Percentiles rank a stretch among this genome's conserved stretches.
phyloP scores from a whole-genome alignment of 2,329 filamentous ascomycete genomes.

The Paracamarosporium sp. region DNA sequence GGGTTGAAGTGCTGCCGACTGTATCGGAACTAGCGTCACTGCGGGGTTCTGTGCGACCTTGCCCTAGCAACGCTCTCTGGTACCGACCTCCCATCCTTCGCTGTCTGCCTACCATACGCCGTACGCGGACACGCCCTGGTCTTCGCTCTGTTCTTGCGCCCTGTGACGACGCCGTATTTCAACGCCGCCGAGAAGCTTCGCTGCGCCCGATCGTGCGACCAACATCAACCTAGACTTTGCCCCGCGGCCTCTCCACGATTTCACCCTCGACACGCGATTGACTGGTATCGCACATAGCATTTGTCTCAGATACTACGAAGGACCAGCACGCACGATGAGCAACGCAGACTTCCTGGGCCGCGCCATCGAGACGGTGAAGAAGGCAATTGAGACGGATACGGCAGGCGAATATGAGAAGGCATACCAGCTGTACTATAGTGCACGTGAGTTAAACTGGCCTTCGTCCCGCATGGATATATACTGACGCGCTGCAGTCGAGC shows the following conservation, averaged over 20 bases:
- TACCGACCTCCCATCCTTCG: neutral
- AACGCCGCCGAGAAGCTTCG: neutral
- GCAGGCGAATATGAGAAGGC: slow-evolving; percentile 96
- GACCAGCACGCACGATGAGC: slow-evolving; percentile 67
- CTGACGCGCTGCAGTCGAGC: slow-evolving; percentile 67
- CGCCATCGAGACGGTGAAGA: slow-evolving; percentile 95
- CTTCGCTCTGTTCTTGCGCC: neutral
- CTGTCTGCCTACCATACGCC: neutral
- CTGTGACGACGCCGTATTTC: neutral
- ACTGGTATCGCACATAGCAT: neutral
- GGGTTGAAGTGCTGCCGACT: neutral
- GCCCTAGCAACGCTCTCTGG: slow-evolving; percentile 15
- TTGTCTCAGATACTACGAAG: neutral
- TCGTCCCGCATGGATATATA: neutral
- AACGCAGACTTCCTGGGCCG: slow-evolving; percentile 96
- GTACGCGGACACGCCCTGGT: neutral
- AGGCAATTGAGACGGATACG: slow-evolving; percentile 95
- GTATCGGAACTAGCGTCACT: slow-evolving; percentile 6
- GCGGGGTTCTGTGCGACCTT: slow-evolving; percentile 11
- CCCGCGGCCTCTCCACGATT: neutral
- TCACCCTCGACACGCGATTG: neutral
- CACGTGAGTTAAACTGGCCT: slow-evolving; percentile 49
- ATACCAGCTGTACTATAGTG: slow-evolving; percentile 93
- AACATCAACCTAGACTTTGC: neutral
- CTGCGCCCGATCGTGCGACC: neutral